Conservation (phyloP, 441 rosid genomes). For the Viola pubescens region DNA sequence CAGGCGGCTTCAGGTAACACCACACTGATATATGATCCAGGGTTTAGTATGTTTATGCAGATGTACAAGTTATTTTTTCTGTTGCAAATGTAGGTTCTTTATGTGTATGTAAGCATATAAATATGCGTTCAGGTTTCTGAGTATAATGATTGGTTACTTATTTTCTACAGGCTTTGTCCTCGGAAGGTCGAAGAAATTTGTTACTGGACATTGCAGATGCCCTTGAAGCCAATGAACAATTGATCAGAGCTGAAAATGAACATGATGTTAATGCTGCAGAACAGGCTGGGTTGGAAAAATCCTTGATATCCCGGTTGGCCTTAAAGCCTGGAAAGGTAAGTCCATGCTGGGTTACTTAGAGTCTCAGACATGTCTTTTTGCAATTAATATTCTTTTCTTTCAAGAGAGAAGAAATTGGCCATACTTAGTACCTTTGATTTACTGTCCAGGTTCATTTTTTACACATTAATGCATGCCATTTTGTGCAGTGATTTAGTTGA, state of each 20-base stretch:
- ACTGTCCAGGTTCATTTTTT: slow-evolving; percentile 1
- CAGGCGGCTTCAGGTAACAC: slow-evolving; percentile 81
- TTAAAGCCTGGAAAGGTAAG: slow-evolving; percentile 90
- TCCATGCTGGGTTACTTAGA: slow-evolving; percentile 1
- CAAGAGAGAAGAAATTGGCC: neutral
- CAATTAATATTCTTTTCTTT: slow-evolving; percentile 4
- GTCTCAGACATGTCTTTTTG: neutral
- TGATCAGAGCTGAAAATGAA: slow-evolving; percentile 64
- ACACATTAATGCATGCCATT: neutral
- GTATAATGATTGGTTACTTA: slow-evolving; percentile 15
- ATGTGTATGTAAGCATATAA: neutral
- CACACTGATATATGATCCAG: slow-evolving; percentile 7
- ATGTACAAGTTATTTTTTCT: slow-evolving; percentile 1
- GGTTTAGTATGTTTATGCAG: slow-evolving; percentile 11
- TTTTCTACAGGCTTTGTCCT: slow-evolving; percentile 65
- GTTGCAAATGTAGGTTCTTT: slow-evolving; percentile 5
- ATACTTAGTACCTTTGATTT: neutral
- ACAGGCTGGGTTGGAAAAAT: slow-evolving; percentile 65
- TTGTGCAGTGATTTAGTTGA: neutral
- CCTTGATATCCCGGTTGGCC: slow-evolving; percentile 75
- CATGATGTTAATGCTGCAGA: slow-evolving; percentile 81
- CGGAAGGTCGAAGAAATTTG: slow-evolving; percentile 64
- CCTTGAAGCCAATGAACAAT: slow-evolving; percentile 66
- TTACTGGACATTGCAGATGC: slow-evolving; percentile 79
- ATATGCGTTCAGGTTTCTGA: neutral